phyloP scores from a whole-genome alignment of 768 basidiomycete genomes.

The Lentinula sp. region DNA sequence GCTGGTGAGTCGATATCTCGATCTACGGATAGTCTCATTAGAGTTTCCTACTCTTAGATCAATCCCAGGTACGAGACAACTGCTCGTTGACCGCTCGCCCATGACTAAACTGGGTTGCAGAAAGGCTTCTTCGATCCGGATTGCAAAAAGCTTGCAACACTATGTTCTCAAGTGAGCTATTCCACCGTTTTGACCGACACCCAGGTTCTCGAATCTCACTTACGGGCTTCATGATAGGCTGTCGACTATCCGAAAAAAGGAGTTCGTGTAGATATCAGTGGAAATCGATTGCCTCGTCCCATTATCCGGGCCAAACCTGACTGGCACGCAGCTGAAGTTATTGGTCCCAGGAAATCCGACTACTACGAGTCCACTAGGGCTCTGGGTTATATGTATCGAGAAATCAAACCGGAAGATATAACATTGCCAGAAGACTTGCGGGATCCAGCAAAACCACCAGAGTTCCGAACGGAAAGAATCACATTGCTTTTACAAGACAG shows the following conservation, averaged over 20 bases:
- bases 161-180: conserved; percentile 44
- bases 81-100: neutral
- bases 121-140: conserved; percentile 51
- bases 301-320: conserved; percentile 71
- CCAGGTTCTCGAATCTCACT: neutral
- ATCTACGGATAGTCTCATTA: neutral
- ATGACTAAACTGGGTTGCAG: conserved; percentile 23
- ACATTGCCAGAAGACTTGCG: conserved; percentile 7
- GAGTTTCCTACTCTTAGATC: conserved; percentile 38
- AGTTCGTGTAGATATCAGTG: conserved; percentile 48
- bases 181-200: neutral
- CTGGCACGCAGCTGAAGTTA: conserved; percentile 64
- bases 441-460: neutral
- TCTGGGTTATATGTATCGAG: conserved; percentile 67
- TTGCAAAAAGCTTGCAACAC: conserved; percentile 52
- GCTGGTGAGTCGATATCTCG: conserved; percentile 41
- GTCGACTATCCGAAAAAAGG: conserved; percentile 83
- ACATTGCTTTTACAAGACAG: conserved; percentile 23
- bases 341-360: conserved; percentile 47
- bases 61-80: conserved; percentile 48
- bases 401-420: conserved; percentile 35
- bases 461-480: conserved; percentile 29
- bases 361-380: conserved; percentile 70
- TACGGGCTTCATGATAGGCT: conserved; percentile 32
- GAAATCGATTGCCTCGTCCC: conserved; percentile 37